phyloP scores from a whole-genome alignment of 1,284 basidiomycete genomes.

The Phellinidium pouzarii region DNA sequence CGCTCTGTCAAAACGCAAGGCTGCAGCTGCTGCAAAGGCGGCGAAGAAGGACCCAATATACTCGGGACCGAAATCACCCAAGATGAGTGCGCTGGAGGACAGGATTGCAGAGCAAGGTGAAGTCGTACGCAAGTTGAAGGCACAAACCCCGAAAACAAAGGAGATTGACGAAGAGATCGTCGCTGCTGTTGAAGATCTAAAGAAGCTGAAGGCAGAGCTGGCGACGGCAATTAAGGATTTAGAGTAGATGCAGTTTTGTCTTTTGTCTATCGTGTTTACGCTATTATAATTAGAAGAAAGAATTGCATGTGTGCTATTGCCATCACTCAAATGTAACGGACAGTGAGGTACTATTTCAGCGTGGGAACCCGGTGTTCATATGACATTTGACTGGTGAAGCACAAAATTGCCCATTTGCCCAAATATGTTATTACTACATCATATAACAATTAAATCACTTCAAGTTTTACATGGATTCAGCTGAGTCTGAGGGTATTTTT shows the following conservation, averaged over 20 bases:
- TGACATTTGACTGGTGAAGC: too few relatives aligned
- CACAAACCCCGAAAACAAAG: slow-evolving; percentile 54
- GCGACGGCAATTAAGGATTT: slow-evolving; percentile 22
- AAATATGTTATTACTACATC: too few relatives aligned
- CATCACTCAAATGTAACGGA: too few relatives aligned
- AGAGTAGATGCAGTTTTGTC: not conserved
- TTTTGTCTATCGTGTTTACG: not conserved
- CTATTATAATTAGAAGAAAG: too few relatives aligned
- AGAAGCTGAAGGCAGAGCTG: slow-evolving; percentile 60
- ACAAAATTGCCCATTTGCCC: too few relatives aligned
- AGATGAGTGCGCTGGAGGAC: slow-evolving; percentile 57
- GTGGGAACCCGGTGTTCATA: too few relatives aligned
- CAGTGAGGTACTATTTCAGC: too few relatives aligned
- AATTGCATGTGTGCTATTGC: too few relatives aligned
- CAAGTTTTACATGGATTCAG: too few relatives aligned
- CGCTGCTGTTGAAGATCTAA: slow-evolving; percentile 41
- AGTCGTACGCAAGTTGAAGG: slow-evolving; percentile 61
- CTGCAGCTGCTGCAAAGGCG: slow-evolving; percentile 29
- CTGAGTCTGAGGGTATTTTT: too few relatives aligned
- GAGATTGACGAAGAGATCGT: slow-evolving; percentile 45
- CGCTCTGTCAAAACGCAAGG: slow-evolving; percentile 49
- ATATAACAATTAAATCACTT: too few relatives aligned
- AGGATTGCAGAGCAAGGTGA: slow-evolving; percentile 73
- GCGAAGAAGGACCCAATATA: slow-evolving; percentile 25
- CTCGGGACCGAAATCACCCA: slow-evolving; percentile 53